Evolutionary conservation across 495 filamentous ascomycete genomes (phyloP).

Genomic region (Penicillium coffeae): DNA sequence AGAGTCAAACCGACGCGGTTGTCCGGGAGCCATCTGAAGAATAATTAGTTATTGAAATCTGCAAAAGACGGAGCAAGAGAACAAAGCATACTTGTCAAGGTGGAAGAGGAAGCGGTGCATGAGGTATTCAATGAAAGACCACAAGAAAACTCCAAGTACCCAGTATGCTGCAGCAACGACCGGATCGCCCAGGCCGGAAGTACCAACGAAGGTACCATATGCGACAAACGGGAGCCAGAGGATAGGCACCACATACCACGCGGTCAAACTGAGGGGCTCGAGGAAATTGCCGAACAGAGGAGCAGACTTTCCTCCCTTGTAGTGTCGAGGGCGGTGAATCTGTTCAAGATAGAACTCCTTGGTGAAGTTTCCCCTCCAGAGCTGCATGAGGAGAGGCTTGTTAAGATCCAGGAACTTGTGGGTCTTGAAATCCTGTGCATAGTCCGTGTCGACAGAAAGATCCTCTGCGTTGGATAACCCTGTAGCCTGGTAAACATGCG

Average conservation of each 20-base stretch:
- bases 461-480: conserved; percentile 86
- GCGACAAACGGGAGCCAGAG: conserved; percentile 81
- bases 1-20: conserved; percentile 82
- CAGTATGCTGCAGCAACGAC: conserved; percentile 52
- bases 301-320: conserved; percentile 86
- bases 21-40: conserved; percentile 77
- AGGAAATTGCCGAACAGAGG: conserved; percentile 97
- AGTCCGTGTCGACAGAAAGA: conserved; percentile 79
- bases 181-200: conserved; percentile 49
- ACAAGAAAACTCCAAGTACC: conserved; percentile 63
- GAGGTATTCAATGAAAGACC: conserved; percentile 88
- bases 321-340: conserved; percentile 91
- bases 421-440: conserved; percentile 65
- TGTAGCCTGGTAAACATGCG: conserved; percentile 64
- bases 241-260: conserved; percentile 84
- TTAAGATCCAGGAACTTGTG: conserved; percentile 93
- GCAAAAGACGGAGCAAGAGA: neutral
- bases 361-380: conserved; percentile 82
- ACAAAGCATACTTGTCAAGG: conserved; percentile 71
- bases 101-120: conserved; percentile 95
- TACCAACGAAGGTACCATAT: conserved; percentile 69
- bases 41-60: conserved; percentile 7
- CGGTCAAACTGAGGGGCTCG: conserved; percentile 88
- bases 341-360: conserved; percentile 96
- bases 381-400: conserved; percentile 79